phyloP scores from a whole-genome alignment of 2,329 filamentous ascomycete genomes.

The Fusarium coicis region DNA sequence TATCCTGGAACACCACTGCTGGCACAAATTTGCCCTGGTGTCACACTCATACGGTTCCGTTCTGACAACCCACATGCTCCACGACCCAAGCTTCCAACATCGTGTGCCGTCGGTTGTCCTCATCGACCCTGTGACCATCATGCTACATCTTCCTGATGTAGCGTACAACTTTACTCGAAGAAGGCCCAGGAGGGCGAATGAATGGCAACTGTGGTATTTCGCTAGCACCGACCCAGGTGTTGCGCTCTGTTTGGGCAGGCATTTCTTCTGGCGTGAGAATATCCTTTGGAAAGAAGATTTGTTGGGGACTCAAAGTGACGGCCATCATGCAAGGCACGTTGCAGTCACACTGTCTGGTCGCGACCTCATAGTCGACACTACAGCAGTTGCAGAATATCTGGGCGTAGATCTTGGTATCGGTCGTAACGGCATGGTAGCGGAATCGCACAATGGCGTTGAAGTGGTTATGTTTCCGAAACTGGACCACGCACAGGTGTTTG shows the following conservation, averaged over 20 bases:
- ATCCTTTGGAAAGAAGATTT: slow-evolving; percentile 77
- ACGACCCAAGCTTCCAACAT: slow-evolving; percentile 57
- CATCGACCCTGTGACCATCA: slow-evolving; percentile 72
- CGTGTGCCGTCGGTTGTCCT: slow-evolving; percentile 62
- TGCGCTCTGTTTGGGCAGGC: slow-evolving; percentile 69
- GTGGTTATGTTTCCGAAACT: slow-evolving; percentile 69
- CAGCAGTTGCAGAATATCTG: slow-evolving; percentile 68
- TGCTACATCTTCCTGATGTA: slow-evolving; percentile 76
- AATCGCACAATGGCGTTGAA: slow-evolving; percentile 54
- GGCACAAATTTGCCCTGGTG: slow-evolving; percentile 67
- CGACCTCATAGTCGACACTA: slow-evolving; percentile 73
- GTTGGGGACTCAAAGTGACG: slow-evolving; percentile 37
- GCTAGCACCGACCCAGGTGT: slow-evolving; percentile 75
- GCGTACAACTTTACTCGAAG: slow-evolving; percentile 76
- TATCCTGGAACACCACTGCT: slow-evolving; percentile 68
- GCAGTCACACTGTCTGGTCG: slow-evolving; percentile 68
- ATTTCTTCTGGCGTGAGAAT: slow-evolving; percentile 79
- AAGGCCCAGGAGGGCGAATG: slow-evolving; percentile 66
- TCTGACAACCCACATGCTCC: slow-evolving; percentile 70
- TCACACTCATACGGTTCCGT: slow-evolving; percentile 74
- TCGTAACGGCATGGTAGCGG: slow-evolving; percentile 15
- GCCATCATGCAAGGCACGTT: slow-evolving; percentile 51
- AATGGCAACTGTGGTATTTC: slow-evolving; percentile 78
- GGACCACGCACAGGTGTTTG: slow-evolving; percentile 73
- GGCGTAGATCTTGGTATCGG: slow-evolving; percentile 13